These are phyloP conservation scores for Nicotiana tomentosiformis DNA, from an alignment of 257 asterid species.

Conservation along the genomic window DNA sequence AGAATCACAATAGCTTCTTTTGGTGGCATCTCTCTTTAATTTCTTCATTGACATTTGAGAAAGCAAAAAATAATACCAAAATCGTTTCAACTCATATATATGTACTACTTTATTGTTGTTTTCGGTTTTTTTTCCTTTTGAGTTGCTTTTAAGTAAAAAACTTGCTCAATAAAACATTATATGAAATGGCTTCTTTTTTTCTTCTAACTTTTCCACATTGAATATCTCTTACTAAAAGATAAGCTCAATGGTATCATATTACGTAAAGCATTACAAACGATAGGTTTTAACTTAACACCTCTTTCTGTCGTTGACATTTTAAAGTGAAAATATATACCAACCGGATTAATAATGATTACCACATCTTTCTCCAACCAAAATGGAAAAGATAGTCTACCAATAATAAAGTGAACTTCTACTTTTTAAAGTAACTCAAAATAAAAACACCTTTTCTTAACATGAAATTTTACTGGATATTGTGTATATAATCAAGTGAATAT, in stretches of 20 bases:
- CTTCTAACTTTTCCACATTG: too few relatives aligned
- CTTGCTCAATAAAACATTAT: not conserved
- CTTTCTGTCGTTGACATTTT: too few relatives aligned
- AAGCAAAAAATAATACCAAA: not conserved
- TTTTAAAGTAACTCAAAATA: not conserved
- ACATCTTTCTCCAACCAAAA: not conserved
- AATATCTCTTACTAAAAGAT: not conserved
- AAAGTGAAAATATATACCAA: too few relatives aligned
- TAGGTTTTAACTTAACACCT: too few relatives aligned
- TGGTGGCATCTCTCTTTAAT: not conserved
- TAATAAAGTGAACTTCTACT: too few relatives aligned
- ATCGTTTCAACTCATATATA: not conserved
- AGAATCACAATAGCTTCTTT: not conserved
- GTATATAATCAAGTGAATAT: not conserved
- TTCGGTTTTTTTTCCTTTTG: not conserved
- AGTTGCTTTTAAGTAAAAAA: not conserved
- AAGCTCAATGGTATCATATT: too few relatives aligned
- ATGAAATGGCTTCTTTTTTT: not conserved
- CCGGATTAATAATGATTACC: too few relatives aligned
- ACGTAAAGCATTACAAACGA: too few relatives aligned
- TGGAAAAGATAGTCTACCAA: too few relatives aligned
- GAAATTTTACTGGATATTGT: too few relatives aligned
- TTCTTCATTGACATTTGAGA: not conserved
- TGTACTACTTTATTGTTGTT: too few relatives aligned
- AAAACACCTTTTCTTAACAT: too few relatives aligned